These are phyloP conservation scores for Arabidopsis thaliana DNA, from an alignment of 345 rosid species.

Conservation along the genomic window DNA sequence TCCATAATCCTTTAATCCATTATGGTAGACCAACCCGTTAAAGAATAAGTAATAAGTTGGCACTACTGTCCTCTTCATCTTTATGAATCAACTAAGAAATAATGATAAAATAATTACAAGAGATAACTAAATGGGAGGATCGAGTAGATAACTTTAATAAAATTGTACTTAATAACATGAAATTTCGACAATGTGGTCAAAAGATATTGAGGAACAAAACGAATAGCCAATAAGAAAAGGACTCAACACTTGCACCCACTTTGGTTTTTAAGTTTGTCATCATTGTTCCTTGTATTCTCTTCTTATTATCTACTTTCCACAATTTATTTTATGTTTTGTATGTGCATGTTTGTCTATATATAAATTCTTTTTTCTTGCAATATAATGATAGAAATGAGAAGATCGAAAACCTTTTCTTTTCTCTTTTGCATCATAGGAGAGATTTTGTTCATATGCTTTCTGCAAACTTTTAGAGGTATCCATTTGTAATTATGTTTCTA, in stretches of 20 bases:
- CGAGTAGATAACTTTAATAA: constrained; percentile 13
- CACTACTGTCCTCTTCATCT: background rate
- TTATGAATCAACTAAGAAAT: constrained; percentile 11
- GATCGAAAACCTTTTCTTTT: constrained; percentile 38
- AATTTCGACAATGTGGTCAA: constrained; percentile 20
- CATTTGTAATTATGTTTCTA: constrained; percentile 42
- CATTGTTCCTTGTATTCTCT: constrained; percentile 42
- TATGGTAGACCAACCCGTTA: background rate
- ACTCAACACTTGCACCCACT: constrained; percentile 51
- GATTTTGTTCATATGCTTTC: constrained; percentile 25
- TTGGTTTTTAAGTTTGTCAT: constrained; percentile 43
- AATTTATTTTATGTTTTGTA: constrained; percentile 16
- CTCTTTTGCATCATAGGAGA: constrained; percentile 46
- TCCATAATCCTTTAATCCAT: background rate
- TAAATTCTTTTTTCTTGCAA: constrained; percentile 30
- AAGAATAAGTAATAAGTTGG: background rate
- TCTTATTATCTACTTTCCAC: constrained; percentile 23
- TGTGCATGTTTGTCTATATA: constrained; percentile 25
- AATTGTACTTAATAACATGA: background rate
- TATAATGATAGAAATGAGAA: constrained; percentile 47
- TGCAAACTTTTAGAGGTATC: constrained; percentile 56
- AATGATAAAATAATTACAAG: constrained; percentile 15
- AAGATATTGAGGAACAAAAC: constrained; percentile 16
- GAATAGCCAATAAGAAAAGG: constrained; percentile 24
- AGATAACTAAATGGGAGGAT: background rate